A percentile compares a stretch with the other conserved stretches of the same genome.
Evolutionary conservation across 768 basidiomycete genomes (phyloP).

Genomic region (Tulasnella sp.): DNA sequence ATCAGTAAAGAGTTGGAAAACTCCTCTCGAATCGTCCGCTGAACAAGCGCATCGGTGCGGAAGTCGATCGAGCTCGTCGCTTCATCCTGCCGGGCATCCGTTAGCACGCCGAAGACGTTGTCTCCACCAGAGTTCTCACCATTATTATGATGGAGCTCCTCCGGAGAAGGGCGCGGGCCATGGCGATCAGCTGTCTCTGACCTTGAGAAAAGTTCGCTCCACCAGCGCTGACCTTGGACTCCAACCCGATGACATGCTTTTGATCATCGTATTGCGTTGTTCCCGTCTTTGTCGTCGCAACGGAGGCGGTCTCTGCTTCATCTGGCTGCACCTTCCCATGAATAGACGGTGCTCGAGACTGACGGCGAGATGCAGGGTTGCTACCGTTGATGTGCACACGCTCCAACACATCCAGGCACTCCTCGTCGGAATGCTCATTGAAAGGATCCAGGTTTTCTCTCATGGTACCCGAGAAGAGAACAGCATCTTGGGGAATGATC

Average conservation of each 20-base stretch:
- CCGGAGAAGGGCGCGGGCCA: constrained; percentile 72
- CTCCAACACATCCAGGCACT: constrained; percentile 73
- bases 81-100: constrained; percentile 41
- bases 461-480: constrained; percentile 71
- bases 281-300: neutral
- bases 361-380: constrained; percentile 51
- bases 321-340: constrained; percentile 45
- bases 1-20: constrained; percentile 57
- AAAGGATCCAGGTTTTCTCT: constrained; percentile 45
- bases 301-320: constrained; percentile 27
- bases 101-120: neutral
- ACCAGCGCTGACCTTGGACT: constrained; percentile 77
- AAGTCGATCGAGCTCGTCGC: constrained; percentile 86
- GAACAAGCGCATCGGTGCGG: constrained; percentile 86
- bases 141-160: constrained; percentile 70
- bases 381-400: constrained; percentile 72
- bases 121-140: constrained; percentile 35
- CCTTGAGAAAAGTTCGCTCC: constrained; percentile 92
- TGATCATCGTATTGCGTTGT: constrained; percentile 22
- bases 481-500: constrained; percentile 43
- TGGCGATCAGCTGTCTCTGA: constrained; percentile 80
- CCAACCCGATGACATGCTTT: constrained; percentile 50
- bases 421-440: constrained; percentile 70
- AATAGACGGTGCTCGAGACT: constrained; percentile 50
- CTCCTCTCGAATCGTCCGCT: constrained; percentile 80